These are phyloP conservation scores for Colletotrichum tropicale DNA, from an alignment of 2,329 filamentous ascomycete species.

Conservation along the genomic window DNA sequence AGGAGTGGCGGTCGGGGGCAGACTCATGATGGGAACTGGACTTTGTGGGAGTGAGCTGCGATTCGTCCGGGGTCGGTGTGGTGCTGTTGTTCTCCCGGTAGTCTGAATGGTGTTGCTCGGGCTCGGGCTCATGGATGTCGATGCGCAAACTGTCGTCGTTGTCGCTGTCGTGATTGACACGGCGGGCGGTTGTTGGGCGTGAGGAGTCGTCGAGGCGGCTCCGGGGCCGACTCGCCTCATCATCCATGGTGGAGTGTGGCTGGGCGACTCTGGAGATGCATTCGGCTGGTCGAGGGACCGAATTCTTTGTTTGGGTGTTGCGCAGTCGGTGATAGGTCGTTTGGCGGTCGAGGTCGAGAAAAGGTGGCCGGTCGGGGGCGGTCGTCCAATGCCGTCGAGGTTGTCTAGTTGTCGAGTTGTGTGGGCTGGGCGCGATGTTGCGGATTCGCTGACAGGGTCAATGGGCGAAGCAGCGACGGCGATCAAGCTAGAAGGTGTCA, in stretches of 20 bases:
- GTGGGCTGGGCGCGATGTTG: background rate
- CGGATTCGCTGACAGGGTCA: background rate
- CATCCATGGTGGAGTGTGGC: slow-evolving; percentile 36
- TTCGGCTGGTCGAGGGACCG: slow-evolving; percentile 5
- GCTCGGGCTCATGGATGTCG: slow-evolving; percentile 5
- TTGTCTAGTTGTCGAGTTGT: background rate
- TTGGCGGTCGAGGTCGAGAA: background rate
- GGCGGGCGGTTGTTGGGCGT: slow-evolving; percentile 25
- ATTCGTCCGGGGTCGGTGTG: background rate
- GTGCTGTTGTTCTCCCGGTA: background rate
- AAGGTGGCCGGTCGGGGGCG: background rate
- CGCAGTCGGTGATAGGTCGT: background rate
- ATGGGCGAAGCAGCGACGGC: background rate
- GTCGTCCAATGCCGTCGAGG: background rate
- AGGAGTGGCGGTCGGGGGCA: background rate
- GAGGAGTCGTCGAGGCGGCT: slow-evolving; percentile 24
- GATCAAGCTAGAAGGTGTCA: background rate
- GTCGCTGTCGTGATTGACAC: slow-evolving; percentile 2
- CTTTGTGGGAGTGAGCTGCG: slow-evolving; percentile 7
- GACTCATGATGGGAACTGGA: background rate
- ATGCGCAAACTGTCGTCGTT: slow-evolving; percentile 18
- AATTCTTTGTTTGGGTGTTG: background rate
- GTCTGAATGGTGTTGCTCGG: background rate
- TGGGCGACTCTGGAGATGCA: slow-evolving; percentile 9
- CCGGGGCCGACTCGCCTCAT: slow-evolving; percentile 30